These are phyloP conservation scores for Mycena venus DNA, from an alignment of 768 basidiomycete species.

Conservation along the genomic window DNA sequence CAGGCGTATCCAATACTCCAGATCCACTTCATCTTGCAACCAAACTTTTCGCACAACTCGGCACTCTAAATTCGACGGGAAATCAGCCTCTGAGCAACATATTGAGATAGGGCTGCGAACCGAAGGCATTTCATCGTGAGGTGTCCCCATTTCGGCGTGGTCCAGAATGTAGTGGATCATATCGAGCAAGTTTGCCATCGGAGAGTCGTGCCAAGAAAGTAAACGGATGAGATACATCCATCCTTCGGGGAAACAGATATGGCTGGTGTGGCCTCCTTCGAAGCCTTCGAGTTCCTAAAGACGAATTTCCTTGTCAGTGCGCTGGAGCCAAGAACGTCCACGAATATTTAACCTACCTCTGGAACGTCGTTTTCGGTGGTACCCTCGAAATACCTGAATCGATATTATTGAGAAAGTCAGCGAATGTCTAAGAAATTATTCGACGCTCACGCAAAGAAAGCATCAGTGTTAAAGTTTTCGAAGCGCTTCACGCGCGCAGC, in stretches of 20 bases:
- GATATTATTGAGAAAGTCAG: not conserved
- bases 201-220: constrained; percentile 27
- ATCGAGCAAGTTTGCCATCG: constrained; percentile 24
- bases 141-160: constrained; percentile 19
- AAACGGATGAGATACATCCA: constrained; percentile 31
- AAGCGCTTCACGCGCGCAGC: constrained; percentile 21
- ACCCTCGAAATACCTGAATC: constrained; percentile 21
- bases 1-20: constrained; percentile 27
- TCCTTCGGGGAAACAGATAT: constrained; percentile 33
- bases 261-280: constrained; percentile 28
- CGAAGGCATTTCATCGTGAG: constrained; percentile 15
- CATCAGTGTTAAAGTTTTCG: constrained; percentile 30
- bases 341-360: not conserved
- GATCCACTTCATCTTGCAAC: constrained; percentile 25
- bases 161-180: constrained; percentile 27
- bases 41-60: constrained; percentile 27
- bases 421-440: too few relatives aligned
- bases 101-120: not conserved
- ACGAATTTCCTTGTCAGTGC: not conserved
- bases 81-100: not conserved
- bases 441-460: constrained; percentile 20
- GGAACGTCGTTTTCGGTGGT: constrained; percentile 12
- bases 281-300: constrained; percentile 20
- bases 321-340: not conserved
- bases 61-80: not conserved